Percentiles rank a stretch among this genome's conserved stretches.
These are phyloP conservation scores for Pythium pyrilobum DNA, from an alignment of 352 stramenopile species.

Conservation along the genomic window DNA sequence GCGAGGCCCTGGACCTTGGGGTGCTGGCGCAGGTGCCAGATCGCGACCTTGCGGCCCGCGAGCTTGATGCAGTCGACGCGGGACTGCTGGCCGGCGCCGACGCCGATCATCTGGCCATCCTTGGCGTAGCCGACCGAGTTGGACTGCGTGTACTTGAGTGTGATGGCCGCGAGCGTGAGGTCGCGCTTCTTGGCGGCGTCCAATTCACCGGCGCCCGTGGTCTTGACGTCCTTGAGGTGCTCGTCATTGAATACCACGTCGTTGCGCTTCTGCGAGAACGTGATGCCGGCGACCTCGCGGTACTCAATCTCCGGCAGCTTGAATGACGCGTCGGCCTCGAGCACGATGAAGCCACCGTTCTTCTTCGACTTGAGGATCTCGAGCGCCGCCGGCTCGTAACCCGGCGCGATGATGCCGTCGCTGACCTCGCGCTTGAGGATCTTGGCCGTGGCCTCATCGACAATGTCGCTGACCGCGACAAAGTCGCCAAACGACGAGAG, in stretches of 20 bases:
- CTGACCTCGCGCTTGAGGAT: slow-evolving; percentile 99
- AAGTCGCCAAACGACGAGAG: slow-evolving; percentile 99
- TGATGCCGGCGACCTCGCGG: slow-evolving; percentile 97
- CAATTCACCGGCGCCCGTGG: slow-evolving; percentile 78
- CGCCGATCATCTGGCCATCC: slow-evolving; percentile 99
- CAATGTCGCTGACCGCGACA: slow-evolving; percentile 96
- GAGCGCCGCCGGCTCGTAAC: slow-evolving; percentile 96
- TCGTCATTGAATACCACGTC: slow-evolving; percentile 92
- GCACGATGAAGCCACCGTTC: slow-evolving; percentile 98
- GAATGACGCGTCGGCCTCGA: slow-evolving; percentile 94
- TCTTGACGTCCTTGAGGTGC: slow-evolving; percentile 93
- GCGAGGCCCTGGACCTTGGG: slow-evolving; percentile 93
- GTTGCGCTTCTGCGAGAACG: slow-evolving; percentile 98
- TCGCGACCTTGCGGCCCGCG: slow-evolving; percentile 95
- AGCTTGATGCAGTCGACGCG: slow-evolving; percentile 99
- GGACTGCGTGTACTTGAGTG: slow-evolving; percentile 99
- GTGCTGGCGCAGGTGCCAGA: slow-evolving; percentile 99
- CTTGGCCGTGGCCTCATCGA: slow-evolving; percentile 97
- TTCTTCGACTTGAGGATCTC: slow-evolving; percentile 99
- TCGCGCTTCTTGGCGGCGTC: slow-evolving; percentile 93
- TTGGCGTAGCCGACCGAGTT: slow-evolving; percentile 99
- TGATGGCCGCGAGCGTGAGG: slow-evolving; percentile 98
- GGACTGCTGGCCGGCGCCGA: slow-evolving; percentile 99
- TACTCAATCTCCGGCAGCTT: slow-evolving; percentile 94
- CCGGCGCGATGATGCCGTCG: slow-evolving; percentile 98